Evolutionary conservation across 257 asterid genomes (phyloP).

Genomic region (Mentha longifolia): DNA sequence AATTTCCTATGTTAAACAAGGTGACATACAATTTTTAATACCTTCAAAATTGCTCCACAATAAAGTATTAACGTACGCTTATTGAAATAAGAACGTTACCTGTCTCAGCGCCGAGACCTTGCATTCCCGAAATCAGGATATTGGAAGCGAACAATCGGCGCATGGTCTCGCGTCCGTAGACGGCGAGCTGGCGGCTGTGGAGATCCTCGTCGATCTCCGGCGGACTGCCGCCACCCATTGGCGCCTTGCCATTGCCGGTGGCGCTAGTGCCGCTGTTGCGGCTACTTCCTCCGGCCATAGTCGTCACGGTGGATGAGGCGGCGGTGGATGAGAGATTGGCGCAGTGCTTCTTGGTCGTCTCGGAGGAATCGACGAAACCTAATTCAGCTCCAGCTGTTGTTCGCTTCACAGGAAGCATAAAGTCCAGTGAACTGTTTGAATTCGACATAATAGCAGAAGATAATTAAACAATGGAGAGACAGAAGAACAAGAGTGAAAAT

Average conservation of each 20-base stretch:
- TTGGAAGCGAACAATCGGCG: slow-evolving; percentile 51
- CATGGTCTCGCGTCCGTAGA: slow-evolving; percentile 52
- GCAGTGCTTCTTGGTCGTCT: slow-evolving; percentile 38
- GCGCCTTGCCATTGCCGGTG: slow-evolving; percentile 28
- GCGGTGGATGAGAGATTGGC: slow-evolving; percentile 26
- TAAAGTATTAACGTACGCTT: neutral
- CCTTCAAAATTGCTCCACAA: too few species aligned
- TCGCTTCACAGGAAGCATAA: slow-evolving; percentile 30
- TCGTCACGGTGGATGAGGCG: slow-evolving; percentile 27
- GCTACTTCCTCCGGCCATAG: slow-evolving; percentile 34
- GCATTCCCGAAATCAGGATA: slow-evolving; percentile 51
- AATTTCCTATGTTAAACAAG: too few species aligned
- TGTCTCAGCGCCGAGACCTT: slow-evolving; percentile 54
- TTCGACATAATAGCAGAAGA: slow-evolving; percentile 23
- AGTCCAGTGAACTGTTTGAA: neutral
- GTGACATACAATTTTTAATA: too few species aligned
- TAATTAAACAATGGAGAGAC: neutral
- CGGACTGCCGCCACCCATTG: slow-evolving; percentile 11
- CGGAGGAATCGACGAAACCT: slow-evolving; percentile 34
- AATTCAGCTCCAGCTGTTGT: slow-evolving; percentile 36
- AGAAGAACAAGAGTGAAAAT: neutral
- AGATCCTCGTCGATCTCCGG: slow-evolving; percentile 44
- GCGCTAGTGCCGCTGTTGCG: slow-evolving; percentile 18
- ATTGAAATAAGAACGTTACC: slow-evolving; percentile 21
- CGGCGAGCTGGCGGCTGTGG: slow-evolving; percentile 46